Base-by-base conservation (phyloP, 148 eudicot genomes). In the Selenicereus undatus region DNA sequence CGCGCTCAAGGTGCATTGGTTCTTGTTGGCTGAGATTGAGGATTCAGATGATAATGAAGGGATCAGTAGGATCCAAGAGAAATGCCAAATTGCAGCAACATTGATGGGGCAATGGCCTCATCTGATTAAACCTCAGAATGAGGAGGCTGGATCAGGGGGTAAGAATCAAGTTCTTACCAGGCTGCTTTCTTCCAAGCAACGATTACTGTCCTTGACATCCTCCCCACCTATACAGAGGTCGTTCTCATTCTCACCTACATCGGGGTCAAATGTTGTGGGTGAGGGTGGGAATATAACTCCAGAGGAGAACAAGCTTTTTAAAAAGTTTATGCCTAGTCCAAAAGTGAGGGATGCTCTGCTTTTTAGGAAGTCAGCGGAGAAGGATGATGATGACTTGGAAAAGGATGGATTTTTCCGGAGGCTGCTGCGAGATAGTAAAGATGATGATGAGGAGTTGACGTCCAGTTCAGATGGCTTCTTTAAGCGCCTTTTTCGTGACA, bases 1-100 rank as follows among this genome's bases (percentile, higher is more conserved):
- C 74, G 94, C 99, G 0, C 87, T 95, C 50, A 95, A 93, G 86
- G 99, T 95, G 83, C 97, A 95, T 81, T 95, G 99, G 99, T 93
- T 93, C 84, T 82, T 95, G 79, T 89, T 93, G 94, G 99, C 99
- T 3, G 99, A 95, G 90, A 88, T 95, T 82, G 97, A 95, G 90
- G 99, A 95, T 82, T 84, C 91, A 0, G 99, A 95, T 86, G 99
- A 95, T 84, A 93, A 90, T 84, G 99, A 93, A 48, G 98, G 98
- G 90, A 93, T 94, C 80, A 90, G 95, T 85, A 89, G 98, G 80
- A 90, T 94, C 81, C 98, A 95, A 81, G 99, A 96, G 88, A 96
- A 91, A 82, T 96, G 99, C 81, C 99, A 93, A 81, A 89, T 92
- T 82, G 99, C 97, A 1, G 94, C 99, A 0, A 96, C 99, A 17